Evolutionary conservation across 1,139 yeast species (phyloP).

Genomic region (Candida sanyaensis): DNA sequence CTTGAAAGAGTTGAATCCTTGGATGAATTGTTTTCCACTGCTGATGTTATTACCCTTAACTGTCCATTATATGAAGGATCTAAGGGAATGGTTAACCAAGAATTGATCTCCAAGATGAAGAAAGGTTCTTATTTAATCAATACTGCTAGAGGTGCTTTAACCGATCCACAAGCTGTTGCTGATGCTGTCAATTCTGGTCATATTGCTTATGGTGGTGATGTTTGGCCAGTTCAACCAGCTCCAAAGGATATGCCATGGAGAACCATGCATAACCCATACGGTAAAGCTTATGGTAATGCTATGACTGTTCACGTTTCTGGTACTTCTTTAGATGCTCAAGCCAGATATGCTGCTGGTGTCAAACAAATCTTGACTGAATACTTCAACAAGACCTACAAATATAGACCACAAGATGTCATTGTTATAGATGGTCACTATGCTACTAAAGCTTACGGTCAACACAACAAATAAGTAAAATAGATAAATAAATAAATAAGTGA

Average conservation of each 20-base stretch:
- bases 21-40: no score
- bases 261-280: no score
- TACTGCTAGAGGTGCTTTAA: slow-evolving; percentile 84
- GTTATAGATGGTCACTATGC: slow-evolving; percentile 73
- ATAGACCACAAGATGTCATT: slow-evolving; percentile 73
- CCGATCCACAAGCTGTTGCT: slow-evolving; percentile 72
- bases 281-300: no score
- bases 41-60: no score
- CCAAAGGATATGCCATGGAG: no score
- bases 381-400: slow-evolving; percentile 62
- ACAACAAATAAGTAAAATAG: neutral
- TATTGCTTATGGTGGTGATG: no score
- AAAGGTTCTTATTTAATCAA: slow-evolving; percentile 63
- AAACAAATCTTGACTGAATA: slow-evolving; percentile 63
- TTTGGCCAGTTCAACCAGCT: no score
- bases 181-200: slow-evolving; percentile 53
- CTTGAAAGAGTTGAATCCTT: no score
- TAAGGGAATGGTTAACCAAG: no score
- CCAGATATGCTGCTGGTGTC: slow-evolving; percentile 70
- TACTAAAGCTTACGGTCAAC: slow-evolving; percentile 54
- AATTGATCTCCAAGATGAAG: no score
- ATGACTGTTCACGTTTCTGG: slow-evolving; percentile 33
- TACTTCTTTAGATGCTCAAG: slow-evolving; percentile 78
- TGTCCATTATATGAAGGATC: no score
- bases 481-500: neutral